Evolutionary conservation across 2,329 filamentous ascomycete species (phyloP), one percentile per base, ranked within the genome.

Genomic region (Sodiomyces alkalinus): DNA sequence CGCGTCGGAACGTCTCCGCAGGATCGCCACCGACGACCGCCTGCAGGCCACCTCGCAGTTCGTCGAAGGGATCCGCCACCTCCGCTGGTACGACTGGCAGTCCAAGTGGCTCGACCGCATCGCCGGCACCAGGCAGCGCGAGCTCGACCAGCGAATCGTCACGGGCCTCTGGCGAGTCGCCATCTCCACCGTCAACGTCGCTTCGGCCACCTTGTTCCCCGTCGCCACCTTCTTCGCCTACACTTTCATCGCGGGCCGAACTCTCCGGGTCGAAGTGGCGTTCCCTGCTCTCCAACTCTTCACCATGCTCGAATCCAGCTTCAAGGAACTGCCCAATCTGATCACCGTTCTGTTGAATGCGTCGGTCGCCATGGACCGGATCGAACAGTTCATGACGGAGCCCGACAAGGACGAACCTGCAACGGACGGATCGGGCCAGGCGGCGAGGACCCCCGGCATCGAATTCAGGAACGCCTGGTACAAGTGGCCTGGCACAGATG

Each of bases 231-330:
- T 93, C 40, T 82, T 75, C 39, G 74, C 81, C 1, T 92, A 83
- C 47, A 90, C 83, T 0, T 62, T 77, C 8, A 48, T 86, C 21
- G 72, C 78, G 4, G 68, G 71, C 0, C 62, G 69, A 26, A 66
- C 73, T 1, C 53, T 93, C 7, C 73, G 74, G 0, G 73, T 92
- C 19, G 80, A 92, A 35, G 63, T 92, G 16, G 85, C 85, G 7
- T 93, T 92, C 48, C 85, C 85, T 0, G 83, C 85, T 0, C 59
- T 93, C 3, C 76, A 86, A 35, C 60, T 93, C 0, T 92, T 93
- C 42, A 58, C 60, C 1, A 71, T 87, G 58, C 57, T 93, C 8
- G 79, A 87, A 41, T 60, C 56, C 2, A 80, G 74, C 34, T 56
- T 93, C 27, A 72, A 75, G 31, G 78, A 85, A 29, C 54, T 92